Evolutionary conservation across 345 rosid species (phyloP).

Genomic region (Atalantia buxifolia): DNA sequence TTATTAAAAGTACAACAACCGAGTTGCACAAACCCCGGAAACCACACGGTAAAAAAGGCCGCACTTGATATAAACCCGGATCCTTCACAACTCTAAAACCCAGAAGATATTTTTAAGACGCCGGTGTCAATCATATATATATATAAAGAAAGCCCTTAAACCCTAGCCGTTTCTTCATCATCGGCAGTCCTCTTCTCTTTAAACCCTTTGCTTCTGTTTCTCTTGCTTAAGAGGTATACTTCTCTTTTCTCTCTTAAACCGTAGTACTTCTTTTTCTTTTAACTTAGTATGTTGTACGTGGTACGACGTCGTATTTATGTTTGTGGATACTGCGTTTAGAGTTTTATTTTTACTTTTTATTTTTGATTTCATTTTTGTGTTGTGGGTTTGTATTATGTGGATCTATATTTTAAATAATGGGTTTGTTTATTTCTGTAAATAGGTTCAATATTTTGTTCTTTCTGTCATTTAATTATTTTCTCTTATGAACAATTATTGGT

Average conservation of each 20-base stretch:
- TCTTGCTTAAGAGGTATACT: background rate
- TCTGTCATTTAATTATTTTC: too few species aligned
- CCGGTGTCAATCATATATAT: background rate
- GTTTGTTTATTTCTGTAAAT: background rate
- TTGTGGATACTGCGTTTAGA: background rate
- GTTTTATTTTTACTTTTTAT: background rate
- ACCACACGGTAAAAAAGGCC: background rate
- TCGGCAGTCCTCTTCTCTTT: background rate
- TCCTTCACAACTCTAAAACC: background rate
- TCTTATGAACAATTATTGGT: too few species aligned
- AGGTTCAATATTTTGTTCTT: too few species aligned
- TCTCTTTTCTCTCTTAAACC: background rate
- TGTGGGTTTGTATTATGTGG: background rate
- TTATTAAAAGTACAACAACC: too few species aligned
- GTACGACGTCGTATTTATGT: background rate
- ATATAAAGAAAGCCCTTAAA: background rate
- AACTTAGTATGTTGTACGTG: too few species aligned
- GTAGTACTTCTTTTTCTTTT: background rate
- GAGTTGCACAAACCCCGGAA: background rate
- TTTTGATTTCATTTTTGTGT: background rate
- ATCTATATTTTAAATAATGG: background rate
- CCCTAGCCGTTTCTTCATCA: background rate
- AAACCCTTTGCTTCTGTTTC: background rate
- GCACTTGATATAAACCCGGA: background rate
- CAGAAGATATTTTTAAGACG: background rate